A percentile compares a stretch with the other conserved stretches of the same genome.
phyloP scores from a whole-genome alignment of 2,329 filamentous ascomycete species.

The Camillea tinctor region DNA sequence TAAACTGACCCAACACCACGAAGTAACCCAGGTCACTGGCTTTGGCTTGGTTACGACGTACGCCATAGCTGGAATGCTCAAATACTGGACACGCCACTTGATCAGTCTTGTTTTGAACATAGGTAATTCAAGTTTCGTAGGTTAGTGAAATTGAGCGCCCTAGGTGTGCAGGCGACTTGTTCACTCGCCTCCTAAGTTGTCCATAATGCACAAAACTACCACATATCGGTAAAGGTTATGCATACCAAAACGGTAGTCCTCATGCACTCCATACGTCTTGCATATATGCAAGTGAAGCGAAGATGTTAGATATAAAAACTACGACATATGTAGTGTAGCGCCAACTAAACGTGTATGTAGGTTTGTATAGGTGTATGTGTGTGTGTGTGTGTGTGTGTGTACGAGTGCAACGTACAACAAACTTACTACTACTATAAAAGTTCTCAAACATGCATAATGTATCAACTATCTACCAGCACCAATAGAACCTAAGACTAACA shows the following conservation, averaged over 20 bases:
- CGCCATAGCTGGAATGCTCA: no score
- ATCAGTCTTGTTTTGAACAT: no score
- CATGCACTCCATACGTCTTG: background rate
- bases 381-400: background rate
- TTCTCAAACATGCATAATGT: background rate
- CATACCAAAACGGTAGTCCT: background rate
- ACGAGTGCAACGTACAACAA: background rate
- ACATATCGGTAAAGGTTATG: background rate
- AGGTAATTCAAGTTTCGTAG: no score
- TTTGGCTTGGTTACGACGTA: no score
- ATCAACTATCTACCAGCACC: background rate
- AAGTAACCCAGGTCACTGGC: no score
- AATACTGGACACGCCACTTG: no score
- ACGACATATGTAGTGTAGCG: background rate
- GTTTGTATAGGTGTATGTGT: background rate
- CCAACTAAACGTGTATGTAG: background rate
- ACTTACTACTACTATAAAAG: background rate
- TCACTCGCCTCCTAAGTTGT: no score
- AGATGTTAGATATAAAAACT: background rate
- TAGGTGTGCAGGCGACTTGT: no score
- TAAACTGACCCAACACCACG: no score
- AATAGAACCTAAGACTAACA: no score
- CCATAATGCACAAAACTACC: no score
- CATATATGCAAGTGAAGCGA: background rate
- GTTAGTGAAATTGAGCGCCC: no score